phyloP scores from a whole-genome alignment of 2,329 filamentous ascomycete genomes.

The Ascochyta lentis region DNA sequence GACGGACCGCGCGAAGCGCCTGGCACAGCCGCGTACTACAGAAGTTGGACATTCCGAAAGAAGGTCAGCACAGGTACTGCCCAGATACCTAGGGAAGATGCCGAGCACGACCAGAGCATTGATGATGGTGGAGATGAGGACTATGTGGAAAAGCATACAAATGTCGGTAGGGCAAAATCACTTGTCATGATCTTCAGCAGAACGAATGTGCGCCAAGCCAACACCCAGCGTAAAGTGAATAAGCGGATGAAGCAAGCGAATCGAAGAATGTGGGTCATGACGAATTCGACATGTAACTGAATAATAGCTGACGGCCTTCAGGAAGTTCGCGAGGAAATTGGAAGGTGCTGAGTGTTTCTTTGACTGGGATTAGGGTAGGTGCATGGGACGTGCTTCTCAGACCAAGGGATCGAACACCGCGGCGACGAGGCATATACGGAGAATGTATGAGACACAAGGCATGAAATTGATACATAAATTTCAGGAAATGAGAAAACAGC shows the following conservation, averaged over 20 bases:
- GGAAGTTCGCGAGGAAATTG: slow-evolving; percentile 2
- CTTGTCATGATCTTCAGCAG: slow-evolving; percentile 14
- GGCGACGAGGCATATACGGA: too few species aligned
- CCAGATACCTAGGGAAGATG: background rate
- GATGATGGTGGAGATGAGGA: background rate
- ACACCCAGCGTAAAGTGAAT: slow-evolving; percentile 1
- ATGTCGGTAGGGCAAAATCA: background rate
- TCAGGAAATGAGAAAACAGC: background rate
- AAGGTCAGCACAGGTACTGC: background rate
- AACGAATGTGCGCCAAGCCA: slow-evolving; percentile 9
- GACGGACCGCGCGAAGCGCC: background rate
- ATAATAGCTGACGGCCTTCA: background rate
- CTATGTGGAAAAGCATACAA: background rate
- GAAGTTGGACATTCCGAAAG: slow-evolving; percentile 12
- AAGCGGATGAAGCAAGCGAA: slow-evolving; percentile 1
- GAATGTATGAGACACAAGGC: too few species aligned
- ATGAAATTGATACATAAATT: too few species aligned
- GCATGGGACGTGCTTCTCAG: too few species aligned
- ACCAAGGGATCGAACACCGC: too few species aligned
- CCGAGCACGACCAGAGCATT: background rate
- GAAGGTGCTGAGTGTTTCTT: background rate
- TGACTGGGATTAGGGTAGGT: background rate
- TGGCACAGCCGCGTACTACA: slow-evolving; percentile 20
- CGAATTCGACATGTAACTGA: too few species aligned
- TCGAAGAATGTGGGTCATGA: background rate